Conservation (phyloP, 2,329 filamentous ascomycete genomes). For the Colletotrichum sp. region DNA sequence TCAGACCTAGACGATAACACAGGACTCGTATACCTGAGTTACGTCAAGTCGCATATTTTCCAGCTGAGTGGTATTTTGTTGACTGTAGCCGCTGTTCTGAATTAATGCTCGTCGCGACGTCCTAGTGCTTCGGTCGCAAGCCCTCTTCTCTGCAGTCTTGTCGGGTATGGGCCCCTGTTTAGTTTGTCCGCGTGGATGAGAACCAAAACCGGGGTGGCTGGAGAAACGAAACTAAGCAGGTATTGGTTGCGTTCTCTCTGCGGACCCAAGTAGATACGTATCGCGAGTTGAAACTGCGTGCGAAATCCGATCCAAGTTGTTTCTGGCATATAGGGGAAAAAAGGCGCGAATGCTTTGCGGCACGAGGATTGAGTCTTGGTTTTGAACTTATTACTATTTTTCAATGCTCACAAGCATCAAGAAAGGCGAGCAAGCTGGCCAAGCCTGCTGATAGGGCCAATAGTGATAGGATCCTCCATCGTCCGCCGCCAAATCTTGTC, state of each 20-base stretch:
- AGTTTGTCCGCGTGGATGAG: background rate
- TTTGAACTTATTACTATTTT: background rate
- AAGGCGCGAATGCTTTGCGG: background rate
- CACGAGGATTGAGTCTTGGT: background rate
- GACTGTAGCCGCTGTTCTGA: background rate
- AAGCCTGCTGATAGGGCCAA: background rate
- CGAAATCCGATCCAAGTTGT: background rate
- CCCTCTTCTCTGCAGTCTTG: background rate
- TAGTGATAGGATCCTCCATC: background rate
- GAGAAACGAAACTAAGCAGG: constrained; percentile 5
- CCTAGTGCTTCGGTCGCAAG: background rate
- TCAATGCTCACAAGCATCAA: background rate
- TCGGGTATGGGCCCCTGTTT: background rate
- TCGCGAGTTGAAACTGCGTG: background rate
- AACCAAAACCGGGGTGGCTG: background rate
- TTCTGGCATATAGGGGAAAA: background rate
- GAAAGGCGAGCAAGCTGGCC: background rate
- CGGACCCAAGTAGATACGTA: background rate
- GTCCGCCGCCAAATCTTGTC: background rate
- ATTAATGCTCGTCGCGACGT: background rate
- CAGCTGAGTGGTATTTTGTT: background rate
- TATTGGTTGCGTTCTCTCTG: background rate
- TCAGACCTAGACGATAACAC: background rate
- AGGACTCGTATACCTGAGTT: background rate
- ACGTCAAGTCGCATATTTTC: background rate